Evolutionary conservation across 345 rosid genomes (phyloP).

Genomic region (Eucalyptus pauciflora): DNA sequence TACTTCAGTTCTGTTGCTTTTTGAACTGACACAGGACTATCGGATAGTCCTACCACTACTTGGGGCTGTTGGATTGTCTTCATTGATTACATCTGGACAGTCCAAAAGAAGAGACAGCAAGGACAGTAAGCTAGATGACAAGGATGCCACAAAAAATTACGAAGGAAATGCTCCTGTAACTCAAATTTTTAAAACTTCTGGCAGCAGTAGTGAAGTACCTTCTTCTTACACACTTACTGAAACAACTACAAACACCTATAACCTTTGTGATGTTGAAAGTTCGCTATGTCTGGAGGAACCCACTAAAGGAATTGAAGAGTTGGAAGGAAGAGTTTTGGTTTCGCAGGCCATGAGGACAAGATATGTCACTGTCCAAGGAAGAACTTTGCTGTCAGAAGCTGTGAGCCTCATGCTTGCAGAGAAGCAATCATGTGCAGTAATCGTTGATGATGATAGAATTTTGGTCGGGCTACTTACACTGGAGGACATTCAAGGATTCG

Average conservation of each 20-base stretch:
- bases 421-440: constrained; percentile 81
- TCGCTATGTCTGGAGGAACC: constrained; percentile 71
- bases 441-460: constrained; percentile 51
- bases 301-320: constrained; percentile 19
- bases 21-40: constrained; percentile 89
- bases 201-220: background rate
- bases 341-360: constrained; percentile 90
- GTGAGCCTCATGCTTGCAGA: constrained; percentile 74
- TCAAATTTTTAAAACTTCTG: constrained; percentile 16
- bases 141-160: constrained; percentile 19
- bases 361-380: constrained; percentile 55
- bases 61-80: constrained; percentile 88
- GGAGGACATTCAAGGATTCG: constrained; percentile 46
- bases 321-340: constrained; percentile 37
- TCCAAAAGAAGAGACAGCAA: constrained; percentile 43
- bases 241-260: constrained; percentile 16
- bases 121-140: constrained; percentile 15
- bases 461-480: constrained; percentile 63
- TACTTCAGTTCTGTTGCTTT: constrained; percentile 78
- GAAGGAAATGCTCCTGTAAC: constrained; percentile 9
- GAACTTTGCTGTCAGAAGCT: constrained; percentile 60
- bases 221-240: constrained; percentile 2
- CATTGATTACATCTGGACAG: constrained; percentile 87
- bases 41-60: constrained; percentile 82
- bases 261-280: constrained; percentile 84